A percentile compares a stretch with the other conserved stretches of the same genome.
These are phyloP conservation scores for Liriodendron chinense DNA, from an alignment of 164 flowering plant genomes.

Conservation along the genomic window DNA sequence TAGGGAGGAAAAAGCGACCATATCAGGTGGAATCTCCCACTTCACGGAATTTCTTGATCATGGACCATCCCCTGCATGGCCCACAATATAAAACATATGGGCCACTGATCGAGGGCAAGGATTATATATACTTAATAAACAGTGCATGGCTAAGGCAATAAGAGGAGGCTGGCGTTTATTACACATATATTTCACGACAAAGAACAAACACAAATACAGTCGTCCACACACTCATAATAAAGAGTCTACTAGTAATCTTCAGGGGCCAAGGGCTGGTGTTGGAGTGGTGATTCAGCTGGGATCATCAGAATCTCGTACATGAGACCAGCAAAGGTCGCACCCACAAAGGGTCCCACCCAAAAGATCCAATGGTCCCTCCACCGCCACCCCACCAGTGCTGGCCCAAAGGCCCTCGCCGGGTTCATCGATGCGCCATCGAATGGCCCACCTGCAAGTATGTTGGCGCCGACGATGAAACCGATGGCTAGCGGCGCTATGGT, in stretches of 20 bases:
- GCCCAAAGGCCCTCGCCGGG: slow-evolving; percentile 80
- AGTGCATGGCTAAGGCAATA: too few relatives aligned
- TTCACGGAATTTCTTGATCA: too few relatives aligned
- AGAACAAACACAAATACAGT: neutral
- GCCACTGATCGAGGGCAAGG: neutral
- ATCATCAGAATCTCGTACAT: slow-evolving; percentile 59
- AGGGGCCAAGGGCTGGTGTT: slow-evolving; percentile 22
- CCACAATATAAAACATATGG: too few relatives aligned
- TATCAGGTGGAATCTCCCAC: too few relatives aligned
- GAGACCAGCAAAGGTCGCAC: slow-evolving; percentile 66
- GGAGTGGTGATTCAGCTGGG: slow-evolving; percentile 28
- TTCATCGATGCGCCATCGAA: slow-evolving; percentile 89
- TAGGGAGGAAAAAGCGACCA: too few relatives aligned
- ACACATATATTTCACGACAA: neutral
- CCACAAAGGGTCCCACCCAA: slow-evolving; percentile 82
- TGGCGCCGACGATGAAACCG: slow-evolving; percentile 80
- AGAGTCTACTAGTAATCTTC: slow-evolving; percentile 18
- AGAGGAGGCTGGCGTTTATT: neutral
- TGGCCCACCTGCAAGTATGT: slow-evolving; percentile 71
- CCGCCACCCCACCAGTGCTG: slow-evolving; percentile 70
- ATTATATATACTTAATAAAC: too few relatives aligned
- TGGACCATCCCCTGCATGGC: too few relatives aligned
- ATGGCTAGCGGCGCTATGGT: slow-evolving; percentile 74
- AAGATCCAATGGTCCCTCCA: slow-evolving; percentile 78
- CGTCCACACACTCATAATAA: neutral